Evolutionary conservation across 148 eudicot genomes (phyloP).

Genomic region (Rheum nobile): DNA sequence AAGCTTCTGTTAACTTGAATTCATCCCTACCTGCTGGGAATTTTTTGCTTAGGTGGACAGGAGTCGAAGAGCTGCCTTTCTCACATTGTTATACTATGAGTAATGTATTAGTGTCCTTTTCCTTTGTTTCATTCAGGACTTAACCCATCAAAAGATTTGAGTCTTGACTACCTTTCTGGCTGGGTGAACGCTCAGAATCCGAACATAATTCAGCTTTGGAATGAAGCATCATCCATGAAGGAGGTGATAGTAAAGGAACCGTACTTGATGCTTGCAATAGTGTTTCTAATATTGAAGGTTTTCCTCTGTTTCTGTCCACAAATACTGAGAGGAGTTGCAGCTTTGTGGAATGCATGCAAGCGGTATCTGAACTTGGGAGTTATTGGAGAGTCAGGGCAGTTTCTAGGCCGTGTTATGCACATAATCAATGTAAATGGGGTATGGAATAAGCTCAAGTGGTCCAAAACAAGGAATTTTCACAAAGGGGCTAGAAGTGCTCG

Average conservation of each 20-base stretch:
- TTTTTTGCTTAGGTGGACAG: neutral
- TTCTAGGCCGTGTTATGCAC: slow-evolving; percentile 36
- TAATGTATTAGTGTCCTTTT: neutral
- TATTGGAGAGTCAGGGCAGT: slow-evolving; percentile 43
- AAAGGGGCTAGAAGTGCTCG: slow-evolving; percentile 37
- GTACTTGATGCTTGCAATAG: slow-evolving; percentile 31
- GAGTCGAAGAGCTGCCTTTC: neutral
- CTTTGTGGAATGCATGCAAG: slow-evolving; percentile 32
- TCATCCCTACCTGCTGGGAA: neutral
- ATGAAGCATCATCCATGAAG: slow-evolving; percentile 12
- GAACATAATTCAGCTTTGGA: slow-evolving; percentile 16
- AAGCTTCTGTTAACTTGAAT: neutral
- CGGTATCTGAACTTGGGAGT: slow-evolving; percentile 44
- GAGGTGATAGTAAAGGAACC: slow-evolving; percentile 39
- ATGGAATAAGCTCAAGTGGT: slow-evolving; percentile 39
- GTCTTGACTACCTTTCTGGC: slow-evolving; percentile 1
- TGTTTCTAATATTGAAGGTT: slow-evolving; percentile 27
- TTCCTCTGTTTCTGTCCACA: slow-evolving; percentile 29
- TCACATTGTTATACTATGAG: neutral
- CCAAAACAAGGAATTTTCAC: slow-evolving; percentile 46
- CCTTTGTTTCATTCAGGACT: slow-evolving; percentile 21
- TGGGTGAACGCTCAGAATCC: neutral
- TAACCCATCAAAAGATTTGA: slow-evolving; percentile 23
- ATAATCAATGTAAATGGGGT: slow-evolving; percentile 34
- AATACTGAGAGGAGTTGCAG: slow-evolving; percentile 19